Evolutionary conservation across 768 basidiomycete species (phyloP).

Genomic region (Boletus vermiculosoides): DNA sequence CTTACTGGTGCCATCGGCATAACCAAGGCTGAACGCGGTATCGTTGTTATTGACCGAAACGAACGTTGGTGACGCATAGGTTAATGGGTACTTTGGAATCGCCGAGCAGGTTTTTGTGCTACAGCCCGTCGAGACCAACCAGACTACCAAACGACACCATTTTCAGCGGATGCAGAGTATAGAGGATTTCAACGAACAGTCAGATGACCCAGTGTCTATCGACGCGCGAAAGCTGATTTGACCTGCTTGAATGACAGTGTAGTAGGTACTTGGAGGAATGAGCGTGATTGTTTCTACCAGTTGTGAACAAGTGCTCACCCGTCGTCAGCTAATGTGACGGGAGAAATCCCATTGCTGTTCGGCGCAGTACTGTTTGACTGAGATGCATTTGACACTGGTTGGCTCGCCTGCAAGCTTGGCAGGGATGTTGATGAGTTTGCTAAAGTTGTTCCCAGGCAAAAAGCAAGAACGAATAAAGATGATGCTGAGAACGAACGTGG

Average conservation of each 20-base stretch:
- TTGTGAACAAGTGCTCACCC: constrained; percentile 42
- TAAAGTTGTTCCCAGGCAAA: constrained; percentile 10
- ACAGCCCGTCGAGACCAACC: constrained; percentile 68
- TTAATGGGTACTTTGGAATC: constrained; percentile 70
- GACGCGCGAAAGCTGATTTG: constrained; percentile 64
- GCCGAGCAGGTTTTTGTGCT: constrained; percentile 49
- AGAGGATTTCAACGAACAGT: constrained; percentile 18
- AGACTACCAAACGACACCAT: constrained; percentile 45
- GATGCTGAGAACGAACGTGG: constrained; percentile 11
- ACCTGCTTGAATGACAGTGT: constrained; percentile 57
- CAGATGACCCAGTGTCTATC: constrained; percentile 67
- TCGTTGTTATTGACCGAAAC: constrained; percentile 56
- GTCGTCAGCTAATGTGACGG: constrained; percentile 47
- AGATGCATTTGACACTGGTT: constrained; percentile 10
- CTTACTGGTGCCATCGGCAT: constrained; percentile 70
- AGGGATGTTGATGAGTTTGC: constrained; percentile 1
- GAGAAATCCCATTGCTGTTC: constrained; percentile 41
- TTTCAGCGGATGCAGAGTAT: neutral
- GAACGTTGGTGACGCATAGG: constrained; percentile 66
- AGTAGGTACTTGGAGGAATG: constrained; percentile 58
- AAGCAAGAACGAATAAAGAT: constrained; percentile 6
- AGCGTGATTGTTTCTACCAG: neutral
- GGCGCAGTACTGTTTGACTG: constrained; percentile 19
- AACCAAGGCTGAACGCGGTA: constrained; percentile 58
- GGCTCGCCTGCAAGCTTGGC: constrained; percentile 15